Evolutionary conservation across 2,329 filamentous ascomycete genomes (phyloP).

Genomic region (Pseudocercospora eumusae): DNA sequence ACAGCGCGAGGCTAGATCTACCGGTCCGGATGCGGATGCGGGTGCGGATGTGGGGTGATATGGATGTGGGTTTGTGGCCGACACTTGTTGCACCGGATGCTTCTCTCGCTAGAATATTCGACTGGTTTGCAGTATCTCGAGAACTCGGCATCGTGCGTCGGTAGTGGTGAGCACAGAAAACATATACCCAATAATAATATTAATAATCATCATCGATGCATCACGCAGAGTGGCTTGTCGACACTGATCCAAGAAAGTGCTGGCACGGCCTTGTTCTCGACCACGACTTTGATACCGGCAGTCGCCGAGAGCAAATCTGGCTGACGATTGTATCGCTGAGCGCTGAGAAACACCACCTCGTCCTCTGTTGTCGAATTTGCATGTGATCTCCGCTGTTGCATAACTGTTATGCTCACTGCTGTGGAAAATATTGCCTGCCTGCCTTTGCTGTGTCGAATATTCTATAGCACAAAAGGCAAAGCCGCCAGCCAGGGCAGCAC

Average conservation of each 20-base stretch:
- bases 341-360: background rate
- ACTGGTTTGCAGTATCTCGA: background rate
- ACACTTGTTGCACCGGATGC: background rate
- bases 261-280: background rate
- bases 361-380: background rate
- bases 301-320: background rate
- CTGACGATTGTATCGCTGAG: slow-evolving; percentile 2
- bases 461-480: slow-evolving; percentile 1
- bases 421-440: background rate
- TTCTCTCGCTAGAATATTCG: too few relatives aligned
- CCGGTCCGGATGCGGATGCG: background rate
- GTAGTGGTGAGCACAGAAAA: too few relatives aligned
- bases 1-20: slow-evolving; percentile 3
- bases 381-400: background rate
- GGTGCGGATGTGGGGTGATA: too few relatives aligned
- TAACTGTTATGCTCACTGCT: background rate
- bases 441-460: background rate
- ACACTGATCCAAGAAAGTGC: background rate
- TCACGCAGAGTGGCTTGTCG: background rate
- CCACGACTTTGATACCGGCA: slow-evolving; percentile 2
- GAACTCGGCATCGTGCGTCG: too few relatives aligned
- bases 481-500: background rate
- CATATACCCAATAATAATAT: background rate
- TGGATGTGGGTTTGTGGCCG: background rate
- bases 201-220: too few relatives aligned